A percentile compares a stretch with the other conserved stretches of the same genome.
Evolutionary conservation across 371 early-diverging fungal species (phyloP).

Genomic region (Polyrhizophydium stewartii): DNA sequence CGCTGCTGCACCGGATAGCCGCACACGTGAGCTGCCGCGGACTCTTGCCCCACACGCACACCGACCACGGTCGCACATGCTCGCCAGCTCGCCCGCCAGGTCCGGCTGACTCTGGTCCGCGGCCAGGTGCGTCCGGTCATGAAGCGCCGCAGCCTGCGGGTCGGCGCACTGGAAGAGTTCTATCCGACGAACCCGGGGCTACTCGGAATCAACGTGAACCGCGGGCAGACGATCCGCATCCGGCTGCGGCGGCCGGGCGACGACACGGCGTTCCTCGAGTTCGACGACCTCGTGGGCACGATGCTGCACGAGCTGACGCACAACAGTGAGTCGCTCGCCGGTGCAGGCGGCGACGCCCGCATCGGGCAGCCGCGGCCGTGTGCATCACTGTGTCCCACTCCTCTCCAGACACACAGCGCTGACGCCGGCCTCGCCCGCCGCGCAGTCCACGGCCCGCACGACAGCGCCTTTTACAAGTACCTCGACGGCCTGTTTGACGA

Average conservation of each 20-base stretch:
- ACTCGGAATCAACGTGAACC: conserved; percentile 58
- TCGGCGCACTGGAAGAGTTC: conserved; percentile 52
- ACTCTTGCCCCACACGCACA: no score
- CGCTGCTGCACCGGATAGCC: no score
- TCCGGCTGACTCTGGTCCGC: no score
- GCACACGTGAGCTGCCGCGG: no score
- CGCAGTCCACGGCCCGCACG: conserved; percentile 58
- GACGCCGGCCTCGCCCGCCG: background rate
- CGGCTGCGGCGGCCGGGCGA: conserved; percentile 51
- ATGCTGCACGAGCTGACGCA: conserved; percentile 54
- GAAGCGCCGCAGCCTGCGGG: conserved; percentile 48
- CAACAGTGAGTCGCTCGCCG: background rate
- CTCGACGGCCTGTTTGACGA: conserved; percentile 53
- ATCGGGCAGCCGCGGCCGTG: background rate
- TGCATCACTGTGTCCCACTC: background rate
- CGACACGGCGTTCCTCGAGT: conserved; percentile 44
- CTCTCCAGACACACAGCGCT: conserved; percentile 1
- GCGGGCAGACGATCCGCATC: conserved; percentile 52
- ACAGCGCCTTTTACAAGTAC: conserved; percentile 54
- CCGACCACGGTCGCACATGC: no score
- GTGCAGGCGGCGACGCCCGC: no score
- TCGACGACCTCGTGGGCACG: conserved; percentile 58
- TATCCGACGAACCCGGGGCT: conserved; percentile 50
- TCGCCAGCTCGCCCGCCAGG: no score
- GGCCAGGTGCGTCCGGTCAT: conserved; percentile 54